A percentile compares a stretch with the other conserved stretches of the same genome.
These are phyloP conservation scores for Juglanconis oblonga DNA, from an alignment of 2,329 filamentous ascomycete genomes.

Conservation along the genomic window DNA sequence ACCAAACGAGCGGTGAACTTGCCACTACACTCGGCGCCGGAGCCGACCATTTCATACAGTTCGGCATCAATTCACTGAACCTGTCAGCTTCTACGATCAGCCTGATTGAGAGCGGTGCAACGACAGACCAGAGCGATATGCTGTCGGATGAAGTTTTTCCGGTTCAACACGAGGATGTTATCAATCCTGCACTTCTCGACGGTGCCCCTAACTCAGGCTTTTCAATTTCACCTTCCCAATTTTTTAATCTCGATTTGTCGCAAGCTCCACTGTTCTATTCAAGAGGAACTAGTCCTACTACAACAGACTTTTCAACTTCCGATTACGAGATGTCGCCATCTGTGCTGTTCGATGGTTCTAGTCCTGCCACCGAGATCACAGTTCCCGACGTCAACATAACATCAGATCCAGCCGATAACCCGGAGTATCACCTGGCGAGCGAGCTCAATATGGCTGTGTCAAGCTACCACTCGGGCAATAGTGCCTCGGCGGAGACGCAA, in stretches of 20 bases:
- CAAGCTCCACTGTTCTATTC: not conserved
- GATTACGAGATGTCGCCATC: not conserved
- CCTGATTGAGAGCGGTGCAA: not conserved
- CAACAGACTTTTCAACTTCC: not conserved
- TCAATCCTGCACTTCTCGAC: not conserved
- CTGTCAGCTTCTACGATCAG: not conserved
- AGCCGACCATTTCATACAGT: not conserved
- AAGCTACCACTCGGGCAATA: constrained; percentile 3
- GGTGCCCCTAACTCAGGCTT: not conserved
- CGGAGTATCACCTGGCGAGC: not conserved
- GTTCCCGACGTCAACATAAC: not conserved
- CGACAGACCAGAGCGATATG: not conserved
- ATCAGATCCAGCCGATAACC: not conserved
- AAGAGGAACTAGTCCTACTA: not conserved
- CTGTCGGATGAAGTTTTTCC: not conserved
- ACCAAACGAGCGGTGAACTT: not conserved
- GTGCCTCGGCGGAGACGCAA: not conserved
- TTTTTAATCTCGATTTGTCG: not conserved
- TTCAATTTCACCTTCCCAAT: not conserved
- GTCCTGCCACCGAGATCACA: not conserved
- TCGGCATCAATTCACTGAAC: not conserved
- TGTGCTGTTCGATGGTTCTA: not conserved
- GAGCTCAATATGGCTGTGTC: constrained; percentile 4
- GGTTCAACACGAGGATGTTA: not conserved
- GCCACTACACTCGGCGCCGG: not conserved